Evolutionary conservation across 305 asterid species (phyloP).

Genomic region (Rubia balearica): DNA sequence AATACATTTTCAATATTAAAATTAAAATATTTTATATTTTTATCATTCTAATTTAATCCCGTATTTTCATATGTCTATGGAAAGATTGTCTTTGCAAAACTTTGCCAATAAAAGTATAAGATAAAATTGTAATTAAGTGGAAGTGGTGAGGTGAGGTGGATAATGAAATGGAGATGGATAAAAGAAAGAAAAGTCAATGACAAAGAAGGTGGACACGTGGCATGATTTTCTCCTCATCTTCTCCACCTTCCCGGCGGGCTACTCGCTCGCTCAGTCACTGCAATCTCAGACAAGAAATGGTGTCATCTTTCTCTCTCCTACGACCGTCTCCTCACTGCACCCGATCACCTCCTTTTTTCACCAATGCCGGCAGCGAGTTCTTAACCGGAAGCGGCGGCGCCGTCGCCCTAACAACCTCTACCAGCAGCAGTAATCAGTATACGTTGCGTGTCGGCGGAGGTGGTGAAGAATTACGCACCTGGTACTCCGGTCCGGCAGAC

Average conservation of each 20-base stretch:
- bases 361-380: neutral
- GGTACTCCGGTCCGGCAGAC: too few relatives aligned
- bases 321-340: neutral
- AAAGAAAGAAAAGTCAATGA: neutral
- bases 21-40: too few relatives aligned
- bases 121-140: too few relatives aligned
- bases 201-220: conserved; percentile 8
- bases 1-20: too few relatives aligned
- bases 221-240: neutral
- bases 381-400: neutral
- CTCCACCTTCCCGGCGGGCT: neutral
- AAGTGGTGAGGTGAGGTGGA: conserved; percentile 3
- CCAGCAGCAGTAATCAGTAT: neutral
- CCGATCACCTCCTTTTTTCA: neutral
- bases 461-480: conserved; percentile 41
- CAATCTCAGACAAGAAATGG: neutral
- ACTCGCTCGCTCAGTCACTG: neutral
- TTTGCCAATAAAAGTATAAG: too few relatives aligned
- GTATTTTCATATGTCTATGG: too few relatives aligned
- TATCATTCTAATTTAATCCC: too few relatives aligned
- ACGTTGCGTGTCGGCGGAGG: conserved; percentile 13
- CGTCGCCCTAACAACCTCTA: neutral
- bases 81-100: too few relatives aligned
- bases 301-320: neutral
- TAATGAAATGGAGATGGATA: neutral